phyloP scores from a whole-genome alignment of 805 yeast species.

The Kodamaea kaohsiungensis region DNA sequence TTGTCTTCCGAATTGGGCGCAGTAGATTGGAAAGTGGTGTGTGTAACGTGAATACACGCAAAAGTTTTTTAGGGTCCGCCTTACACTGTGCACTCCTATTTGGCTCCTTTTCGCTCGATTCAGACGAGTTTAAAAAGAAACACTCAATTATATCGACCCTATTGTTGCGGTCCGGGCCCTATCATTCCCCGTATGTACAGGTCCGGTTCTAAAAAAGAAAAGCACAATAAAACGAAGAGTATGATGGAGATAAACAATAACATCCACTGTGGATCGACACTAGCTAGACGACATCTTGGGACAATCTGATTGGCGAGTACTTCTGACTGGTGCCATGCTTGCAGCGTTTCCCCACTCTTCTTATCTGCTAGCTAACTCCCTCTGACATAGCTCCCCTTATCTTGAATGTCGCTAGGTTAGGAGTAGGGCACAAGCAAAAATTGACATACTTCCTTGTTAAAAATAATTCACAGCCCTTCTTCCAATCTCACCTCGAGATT shows the following conservation, averaged over 20 bases:
- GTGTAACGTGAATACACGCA: not conserved
- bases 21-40: not conserved
- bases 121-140: not conserved
- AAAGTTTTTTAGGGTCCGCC: not conserved
- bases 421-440: not conserved
- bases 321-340: not conserved
- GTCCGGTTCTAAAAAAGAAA: not conserved
- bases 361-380: not conserved
- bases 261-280: not conserved
- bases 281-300: not conserved
- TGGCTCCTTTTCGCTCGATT: not conserved
- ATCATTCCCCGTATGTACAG: not conserved
- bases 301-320: too few species aligned
- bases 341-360: not conserved
- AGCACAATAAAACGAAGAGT: not conserved
- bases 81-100: not conserved
- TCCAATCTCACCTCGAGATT: slow-evolving; percentile 1
- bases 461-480: not conserved
- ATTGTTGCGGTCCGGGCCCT: not conserved
- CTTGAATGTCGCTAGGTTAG: not conserved
- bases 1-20: not conserved
- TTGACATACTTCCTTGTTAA: not conserved
- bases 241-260: not conserved
- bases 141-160: not conserved
- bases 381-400: not conserved